These are phyloP conservation scores for Aureobasidium pullulans DNA, from an alignment of 2,329 filamentous ascomycete species.

Conservation along the genomic window DNA sequence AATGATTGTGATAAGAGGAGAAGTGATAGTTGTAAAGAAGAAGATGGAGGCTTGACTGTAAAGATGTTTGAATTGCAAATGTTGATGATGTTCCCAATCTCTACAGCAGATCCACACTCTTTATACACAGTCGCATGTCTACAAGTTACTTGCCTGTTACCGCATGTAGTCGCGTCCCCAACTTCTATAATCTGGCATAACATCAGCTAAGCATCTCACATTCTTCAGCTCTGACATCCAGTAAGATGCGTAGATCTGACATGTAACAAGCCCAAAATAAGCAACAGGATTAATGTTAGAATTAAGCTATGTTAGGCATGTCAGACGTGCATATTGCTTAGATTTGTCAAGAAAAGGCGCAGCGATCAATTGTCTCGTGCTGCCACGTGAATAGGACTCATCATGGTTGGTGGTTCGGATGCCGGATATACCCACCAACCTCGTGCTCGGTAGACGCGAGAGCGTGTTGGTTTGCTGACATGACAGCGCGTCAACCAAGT, in stretches of 20 bases:
- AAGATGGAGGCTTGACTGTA: background rate
- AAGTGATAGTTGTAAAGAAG: background rate
- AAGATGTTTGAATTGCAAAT: background rate
- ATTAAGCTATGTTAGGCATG: background rate
- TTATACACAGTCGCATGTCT: background rate
- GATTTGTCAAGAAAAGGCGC: background rate
- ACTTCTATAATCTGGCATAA: background rate
- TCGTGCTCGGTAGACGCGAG: background rate
- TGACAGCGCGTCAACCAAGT: background rate
- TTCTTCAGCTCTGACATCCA: background rate
- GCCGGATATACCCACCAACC: background rate
- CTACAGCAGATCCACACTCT: background rate
- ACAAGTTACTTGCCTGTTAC: background rate
- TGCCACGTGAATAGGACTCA: background rate
- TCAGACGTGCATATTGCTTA: background rate
- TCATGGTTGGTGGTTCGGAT: background rate
- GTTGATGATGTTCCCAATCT: background rate
- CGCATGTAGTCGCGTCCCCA: background rate
- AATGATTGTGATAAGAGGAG: background rate
- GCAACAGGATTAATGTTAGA: background rate
- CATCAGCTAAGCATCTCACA: background rate
- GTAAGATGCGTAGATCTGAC: background rate
- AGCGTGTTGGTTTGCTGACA: background rate
- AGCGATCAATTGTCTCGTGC: background rate
- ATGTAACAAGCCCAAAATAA: background rate